Percentiles rank a stretch among this genome's conserved stretches.
phyloP scores from a whole-genome alignment of 495 filamentous ascomycete species.

The Hypomontagnella monticulosa region DNA sequence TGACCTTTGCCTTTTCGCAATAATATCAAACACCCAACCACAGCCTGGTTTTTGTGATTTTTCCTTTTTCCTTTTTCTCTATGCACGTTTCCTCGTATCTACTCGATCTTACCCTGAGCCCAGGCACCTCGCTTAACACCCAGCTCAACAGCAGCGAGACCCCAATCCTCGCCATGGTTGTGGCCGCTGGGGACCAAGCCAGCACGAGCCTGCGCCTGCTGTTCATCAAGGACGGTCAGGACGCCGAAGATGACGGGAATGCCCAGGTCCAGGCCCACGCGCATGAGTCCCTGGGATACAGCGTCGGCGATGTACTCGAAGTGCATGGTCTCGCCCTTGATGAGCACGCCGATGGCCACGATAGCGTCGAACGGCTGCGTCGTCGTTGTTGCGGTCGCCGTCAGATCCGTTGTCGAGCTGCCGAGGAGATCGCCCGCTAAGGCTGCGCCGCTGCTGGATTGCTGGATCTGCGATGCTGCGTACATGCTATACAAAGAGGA shows the following conservation, averaged over 20 bases:
- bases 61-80: not conserved
- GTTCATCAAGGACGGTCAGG: slow-evolving; percentile 86
- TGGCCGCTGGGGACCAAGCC: slow-evolving; percentile 73
- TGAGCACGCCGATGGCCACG: slow-evolving; percentile 93
- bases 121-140: slow-evolving; percentile 74
- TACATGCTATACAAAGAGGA: slow-evolving; percentile 68
- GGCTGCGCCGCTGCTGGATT: slow-evolving; percentile 67
- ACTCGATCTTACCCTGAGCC: slow-evolving; percentile 69
- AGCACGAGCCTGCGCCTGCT: slow-evolving; percentile 87
- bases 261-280: slow-evolving; percentile 85
- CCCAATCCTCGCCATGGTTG: slow-evolving; percentile 92
- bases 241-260: slow-evolving; percentile 93
- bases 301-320: slow-evolving; percentile 98
- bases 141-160: slow-evolving; percentile 77
- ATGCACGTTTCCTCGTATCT: no score
- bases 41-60: not conserved
- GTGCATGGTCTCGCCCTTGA: slow-evolving; percentile 98
- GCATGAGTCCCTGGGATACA: slow-evolving; percentile 91
- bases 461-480: slow-evolving; percentile 86
- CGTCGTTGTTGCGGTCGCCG: slow-evolving; percentile 40
- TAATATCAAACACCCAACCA: not conserved
- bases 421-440: slow-evolving; percentile 85
- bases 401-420: slow-evolving; percentile 69
- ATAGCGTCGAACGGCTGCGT: slow-evolving; percentile 85
- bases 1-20: not conserved